Evolutionary conservation across 2,329 filamentous ascomycete genomes (phyloP), one percentile per base, ranked within the genome.

Genomic region (Calonectria honghensis): DNA sequence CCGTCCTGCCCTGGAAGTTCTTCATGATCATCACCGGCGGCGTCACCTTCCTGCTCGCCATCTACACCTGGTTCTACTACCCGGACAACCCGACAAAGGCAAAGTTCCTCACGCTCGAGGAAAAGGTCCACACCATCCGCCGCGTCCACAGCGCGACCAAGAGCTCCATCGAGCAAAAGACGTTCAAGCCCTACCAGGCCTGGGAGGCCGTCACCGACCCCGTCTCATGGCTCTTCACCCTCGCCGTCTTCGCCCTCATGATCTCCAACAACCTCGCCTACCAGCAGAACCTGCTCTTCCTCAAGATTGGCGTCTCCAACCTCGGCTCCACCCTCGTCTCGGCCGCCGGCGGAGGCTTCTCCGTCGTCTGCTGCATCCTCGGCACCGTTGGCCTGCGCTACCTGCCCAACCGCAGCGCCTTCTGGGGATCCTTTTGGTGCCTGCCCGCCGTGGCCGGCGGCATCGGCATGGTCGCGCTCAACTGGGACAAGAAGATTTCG

Each of bases 211-310:
- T 83, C 35, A 78, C 73, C 45, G 82, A 83, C 27, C 80, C 80
- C 0, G 80, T 83, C 31, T 79, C 82, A 6, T 84, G 82, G 82
- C 75, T 82, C 0, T 83, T 83, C 48, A 77, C 81, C 0, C 69
- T 80, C 5, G 78, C 81, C 31, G 80, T 82, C 2, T 82, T 83
- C 32, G 79, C 81, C 3, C 82, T 86, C 52, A 85, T 87, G 77
- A 83, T 87, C 68, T 82, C 83, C 20, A 85, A 85, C 54, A 84
- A 84, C 9, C 70, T 83, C 18, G 85, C 85, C 2, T 87, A 86
- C 61, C 85, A 86, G 70, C 85, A 79, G 24, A 77, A 74, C 51
- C 59, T 77, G 1, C 61, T 77, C 16, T 75, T 75, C 14, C 50
- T 77, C 6, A 74, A 77, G 51, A 74, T 77, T 1, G 75, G 75